Conservation (phyloP, 2,329 filamentous ascomycete species). For the Fusarium sp. region DNA sequence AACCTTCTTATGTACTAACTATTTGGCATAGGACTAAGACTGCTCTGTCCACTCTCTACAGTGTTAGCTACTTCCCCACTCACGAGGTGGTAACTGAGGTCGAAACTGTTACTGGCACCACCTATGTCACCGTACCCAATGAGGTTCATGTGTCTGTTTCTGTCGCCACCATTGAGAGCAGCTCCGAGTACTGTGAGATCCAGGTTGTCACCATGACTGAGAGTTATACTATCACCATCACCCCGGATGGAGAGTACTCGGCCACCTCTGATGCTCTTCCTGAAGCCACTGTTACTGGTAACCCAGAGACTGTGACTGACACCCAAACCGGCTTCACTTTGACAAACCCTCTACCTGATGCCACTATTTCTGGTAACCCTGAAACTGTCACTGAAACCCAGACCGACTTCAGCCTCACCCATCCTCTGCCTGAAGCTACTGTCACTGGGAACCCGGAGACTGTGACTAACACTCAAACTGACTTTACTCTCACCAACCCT, state of each 20-base stretch:
- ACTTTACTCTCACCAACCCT: constrained; percentile 39
- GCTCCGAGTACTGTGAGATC: constrained; percentile 42
- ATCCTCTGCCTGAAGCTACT: constrained; percentile 43
- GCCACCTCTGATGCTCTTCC: constrained; percentile 39
- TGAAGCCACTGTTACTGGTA: constrained; percentile 47
- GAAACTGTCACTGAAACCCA: constrained; percentile 50
- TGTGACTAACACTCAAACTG: constrained; percentile 48
- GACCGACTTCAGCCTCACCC: constrained; percentile 40
- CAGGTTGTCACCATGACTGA: constrained; percentile 44
- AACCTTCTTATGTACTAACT: constrained; percentile 17
- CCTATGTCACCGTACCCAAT: constrained; percentile 48
- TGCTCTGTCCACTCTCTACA: constrained; percentile 53
- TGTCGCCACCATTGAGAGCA: constrained; percentile 43
- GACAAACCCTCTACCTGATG: constrained; percentile 52
- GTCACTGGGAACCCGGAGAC: constrained; percentile 47
- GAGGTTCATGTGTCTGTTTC: constrained; percentile 46
- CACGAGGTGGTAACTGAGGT: constrained; percentile 38
- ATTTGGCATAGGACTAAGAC: constrained; percentile 51
- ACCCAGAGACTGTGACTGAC: constrained; percentile 52
- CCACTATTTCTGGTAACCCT: constrained; percentile 51
- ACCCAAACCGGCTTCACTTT: constrained; percentile 48
- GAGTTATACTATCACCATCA: constrained; percentile 50
- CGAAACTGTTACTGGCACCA: constrained; percentile 49
- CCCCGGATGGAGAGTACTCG: constrained; percentile 34
- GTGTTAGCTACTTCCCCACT: constrained; percentile 41